Conservation (phyloP, 306 rosid species). For the Acacia melanoxylon region DNA sequence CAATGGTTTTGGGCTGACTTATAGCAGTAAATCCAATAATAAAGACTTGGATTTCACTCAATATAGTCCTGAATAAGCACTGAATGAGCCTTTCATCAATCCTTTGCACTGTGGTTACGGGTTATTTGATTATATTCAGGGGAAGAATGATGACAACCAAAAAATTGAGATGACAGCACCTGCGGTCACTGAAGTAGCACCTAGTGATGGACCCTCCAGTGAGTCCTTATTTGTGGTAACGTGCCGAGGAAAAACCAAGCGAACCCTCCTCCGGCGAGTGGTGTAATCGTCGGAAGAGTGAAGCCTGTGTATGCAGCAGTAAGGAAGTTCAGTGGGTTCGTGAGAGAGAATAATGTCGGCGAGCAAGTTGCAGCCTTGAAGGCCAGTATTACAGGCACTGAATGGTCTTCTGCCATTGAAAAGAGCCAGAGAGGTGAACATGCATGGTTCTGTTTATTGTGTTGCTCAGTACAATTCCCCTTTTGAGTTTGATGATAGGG, state of each 20-base stretch:
- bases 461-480: constrained; percentile 86
- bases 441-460: constrained; percentile 45
- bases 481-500: constrained; percentile 63
- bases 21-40: too few relatives aligned
- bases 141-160: constrained; percentile 60
- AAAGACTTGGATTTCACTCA: background rate
- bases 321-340: constrained; percentile 70
- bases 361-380: constrained; percentile 66
- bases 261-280: constrained; percentile 73
- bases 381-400: constrained; percentile 57
- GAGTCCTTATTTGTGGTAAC: constrained; percentile 63
- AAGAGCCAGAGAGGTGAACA: constrained; percentile 45
- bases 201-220: constrained; percentile 68
- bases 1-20: too few relatives aligned
- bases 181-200: constrained; percentile 55
- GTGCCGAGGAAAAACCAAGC: constrained; percentile 76
- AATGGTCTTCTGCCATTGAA: constrained; percentile 59
- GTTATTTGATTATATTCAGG: constrained; percentile 77
- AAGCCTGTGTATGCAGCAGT: constrained; percentile 57
- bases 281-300: constrained; percentile 61
- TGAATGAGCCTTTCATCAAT: background rate
- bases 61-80: background rate
- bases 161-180: constrained; percentile 88
- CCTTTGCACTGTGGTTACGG: constrained; percentile 34
- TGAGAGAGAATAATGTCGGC: constrained; percentile 46